Conservation (phyloP, 257 asterid species). For the Nicotiana tabacum region DNA sequence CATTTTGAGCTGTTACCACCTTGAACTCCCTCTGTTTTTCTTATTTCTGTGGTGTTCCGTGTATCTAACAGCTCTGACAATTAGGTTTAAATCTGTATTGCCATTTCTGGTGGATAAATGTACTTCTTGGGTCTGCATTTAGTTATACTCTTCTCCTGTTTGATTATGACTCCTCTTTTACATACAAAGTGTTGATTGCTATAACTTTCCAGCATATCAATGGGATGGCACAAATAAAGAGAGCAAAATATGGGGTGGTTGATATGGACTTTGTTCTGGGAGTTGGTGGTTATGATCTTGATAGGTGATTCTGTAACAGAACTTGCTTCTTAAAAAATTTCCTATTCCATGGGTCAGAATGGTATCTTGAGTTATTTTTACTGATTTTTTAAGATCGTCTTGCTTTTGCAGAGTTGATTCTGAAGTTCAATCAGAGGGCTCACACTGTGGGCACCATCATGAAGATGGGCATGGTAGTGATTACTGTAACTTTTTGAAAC, state of each 20-base stretch:
- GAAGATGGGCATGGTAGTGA: constrained; percentile 56
- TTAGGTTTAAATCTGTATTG: not conserved
- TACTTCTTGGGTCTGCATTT: not conserved
- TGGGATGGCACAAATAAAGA: constrained; percentile 78
- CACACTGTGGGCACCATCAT: constrained; percentile 63
- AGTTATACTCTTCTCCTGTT: not conserved
- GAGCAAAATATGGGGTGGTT: constrained; percentile 67
- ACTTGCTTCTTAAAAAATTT: not conserved
- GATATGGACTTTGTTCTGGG: constrained; percentile 96
- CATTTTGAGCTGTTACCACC: not conserved
- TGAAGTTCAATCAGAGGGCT: constrained; percentile 57
- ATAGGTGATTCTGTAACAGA: constrained; percentile 43
- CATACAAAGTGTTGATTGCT: not conserved
- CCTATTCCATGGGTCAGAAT: not conserved
- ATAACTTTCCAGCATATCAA: constrained; percentile 58
- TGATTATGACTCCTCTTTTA: not conserved
- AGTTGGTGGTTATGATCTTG: constrained; percentile 97
- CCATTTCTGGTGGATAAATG: not conserved
- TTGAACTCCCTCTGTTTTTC: not conserved
- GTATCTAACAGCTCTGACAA: not conserved
- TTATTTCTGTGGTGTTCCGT: not conserved
- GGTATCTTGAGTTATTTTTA: not conserved
- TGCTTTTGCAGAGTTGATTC: constrained; percentile 63
- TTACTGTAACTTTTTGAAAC: constrained; percentile 3
- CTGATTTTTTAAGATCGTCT: constrained; percentile 11